These are phyloP conservation scores for Spongiforma sp. DNA, from an alignment of 1,284 basidiomycete species.

Conservation along the genomic window DNA sequence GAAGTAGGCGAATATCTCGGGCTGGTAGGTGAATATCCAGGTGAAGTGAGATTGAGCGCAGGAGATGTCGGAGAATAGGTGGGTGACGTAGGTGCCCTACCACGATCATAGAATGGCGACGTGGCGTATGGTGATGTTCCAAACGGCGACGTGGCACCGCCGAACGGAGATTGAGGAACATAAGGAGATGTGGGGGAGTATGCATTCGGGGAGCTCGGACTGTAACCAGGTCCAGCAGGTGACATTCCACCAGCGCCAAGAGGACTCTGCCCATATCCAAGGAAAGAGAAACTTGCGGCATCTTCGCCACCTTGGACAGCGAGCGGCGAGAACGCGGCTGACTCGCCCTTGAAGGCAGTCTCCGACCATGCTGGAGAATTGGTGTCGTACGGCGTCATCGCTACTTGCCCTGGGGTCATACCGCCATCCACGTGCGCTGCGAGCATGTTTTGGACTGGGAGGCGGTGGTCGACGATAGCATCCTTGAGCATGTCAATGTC, in stretches of 20 bases:
- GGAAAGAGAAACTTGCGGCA: slow-evolving; percentile 70
- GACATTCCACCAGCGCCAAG: slow-evolving; percentile 81
- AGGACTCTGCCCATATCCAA: slow-evolving; percentile 85
- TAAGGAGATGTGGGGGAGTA: slow-evolving; percentile 92
- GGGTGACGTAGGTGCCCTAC: slow-evolving; percentile 73
- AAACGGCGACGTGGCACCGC: slow-evolving; percentile 82
- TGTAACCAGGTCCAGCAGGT: slow-evolving; percentile 78
- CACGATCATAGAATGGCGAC: slow-evolving; percentile 80
- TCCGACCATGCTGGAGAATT: slow-evolving; percentile 85
- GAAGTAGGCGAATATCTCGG: slow-evolving; percentile 87
- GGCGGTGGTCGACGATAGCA: slow-evolving; percentile 95
- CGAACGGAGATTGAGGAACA: slow-evolving; percentile 84
- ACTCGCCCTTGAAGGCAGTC: slow-evolving; percentile 77
- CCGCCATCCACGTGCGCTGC: slow-evolving; percentile 82
- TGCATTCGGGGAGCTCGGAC: slow-evolving; percentile 81
- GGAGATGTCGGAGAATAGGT: slow-evolving; percentile 89
- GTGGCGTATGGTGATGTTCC: slow-evolving; percentile 79
- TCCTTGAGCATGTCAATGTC: slow-evolving; percentile 99
- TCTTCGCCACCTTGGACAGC: slow-evolving; percentile 89
- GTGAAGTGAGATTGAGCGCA: slow-evolving; percentile 79
- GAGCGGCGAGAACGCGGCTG: slow-evolving; percentile 94
- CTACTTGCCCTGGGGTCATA: slow-evolving; percentile 90
- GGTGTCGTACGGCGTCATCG: slow-evolving; percentile 95
- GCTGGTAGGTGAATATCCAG: slow-evolving; percentile 88
- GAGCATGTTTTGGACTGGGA: slow-evolving; percentile 88